Evolutionary conservation across 768 basidiomycete genomes (phyloP).

Genomic region (Chalciporus sphaerocephalus): DNA sequence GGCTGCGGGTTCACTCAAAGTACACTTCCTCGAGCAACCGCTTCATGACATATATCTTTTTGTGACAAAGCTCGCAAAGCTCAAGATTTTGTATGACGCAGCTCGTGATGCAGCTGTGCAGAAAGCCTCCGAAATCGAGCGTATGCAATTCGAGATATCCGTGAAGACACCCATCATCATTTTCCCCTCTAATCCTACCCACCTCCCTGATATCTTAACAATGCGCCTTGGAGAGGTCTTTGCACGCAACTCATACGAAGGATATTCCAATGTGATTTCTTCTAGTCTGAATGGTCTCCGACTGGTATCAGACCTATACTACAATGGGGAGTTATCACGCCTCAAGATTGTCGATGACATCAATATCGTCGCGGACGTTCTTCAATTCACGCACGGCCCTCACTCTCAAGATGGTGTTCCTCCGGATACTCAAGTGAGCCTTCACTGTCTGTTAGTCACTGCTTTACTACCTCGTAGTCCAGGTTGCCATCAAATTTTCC

Average conservation of each 20-base stretch:
- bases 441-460: neutral
- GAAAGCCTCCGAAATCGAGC: constrained; percentile 85
- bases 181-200: constrained; percentile 67
- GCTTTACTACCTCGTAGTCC: constrained; percentile 4
- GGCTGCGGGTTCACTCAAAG: constrained; percentile 82
- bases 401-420: constrained; percentile 44
- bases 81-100: constrained; percentile 93
- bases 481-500: constrained; percentile 74
- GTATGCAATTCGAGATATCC: constrained; percentile 88
- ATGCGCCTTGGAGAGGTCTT: constrained; percentile 86
- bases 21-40: constrained; percentile 88
- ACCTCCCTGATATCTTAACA: constrained; percentile 63
- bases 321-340: constrained; percentile 42
- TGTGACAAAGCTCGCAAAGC: constrained; percentile 75
- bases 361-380: constrained; percentile 61
- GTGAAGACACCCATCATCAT: constrained; percentile 90
- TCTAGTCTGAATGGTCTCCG: constrained; percentile 84
- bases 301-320: constrained; percentile 64
- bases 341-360: constrained; percentile 94
- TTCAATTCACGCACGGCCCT: constrained; percentile 58
- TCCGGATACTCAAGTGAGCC: constrained; percentile 73
- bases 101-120: constrained; percentile 92
- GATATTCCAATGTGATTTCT: constrained; percentile 50
- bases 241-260: constrained; percentile 71
- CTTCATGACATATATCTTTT: constrained; percentile 85